phyloP scores from a whole-genome alignment of 2,329 filamentous ascomycete species.

The Sporothrix curviconia region DNA sequence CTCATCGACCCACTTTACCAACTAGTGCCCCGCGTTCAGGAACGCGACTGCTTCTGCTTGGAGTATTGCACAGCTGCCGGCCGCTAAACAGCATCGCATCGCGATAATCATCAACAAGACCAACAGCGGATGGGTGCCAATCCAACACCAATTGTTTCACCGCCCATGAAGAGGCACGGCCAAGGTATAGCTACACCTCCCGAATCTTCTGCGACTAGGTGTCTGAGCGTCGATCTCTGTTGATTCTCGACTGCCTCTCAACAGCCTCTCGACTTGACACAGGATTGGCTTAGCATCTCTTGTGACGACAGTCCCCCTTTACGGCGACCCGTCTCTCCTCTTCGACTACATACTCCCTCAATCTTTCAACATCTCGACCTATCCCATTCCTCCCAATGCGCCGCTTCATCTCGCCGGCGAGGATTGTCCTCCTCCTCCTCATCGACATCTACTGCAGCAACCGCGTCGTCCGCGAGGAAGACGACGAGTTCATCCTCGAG shows the following conservation, averaged over 20 bases:
- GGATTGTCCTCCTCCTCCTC: constrained; percentile 74
- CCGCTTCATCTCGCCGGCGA: constrained; percentile 31
- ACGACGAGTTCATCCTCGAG: constrained; percentile 36
- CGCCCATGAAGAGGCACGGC: no score
- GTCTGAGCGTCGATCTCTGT: not conserved
- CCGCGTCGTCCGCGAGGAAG: constrained; percentile 35
- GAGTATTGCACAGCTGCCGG: not conserved
- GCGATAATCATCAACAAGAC: not conserved
- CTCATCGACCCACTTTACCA: no score
- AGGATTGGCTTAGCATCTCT: no score
- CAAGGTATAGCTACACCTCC: not conserved
- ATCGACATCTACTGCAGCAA: constrained; percentile 75
- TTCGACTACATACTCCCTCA: not conserved
- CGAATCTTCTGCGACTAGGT: not conserved
- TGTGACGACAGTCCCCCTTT: not conserved
- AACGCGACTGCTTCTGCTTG: not conserved
- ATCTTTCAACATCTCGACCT: not conserved
- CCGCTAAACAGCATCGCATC: not conserved
- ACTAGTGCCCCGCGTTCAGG: constrained; percentile 4
- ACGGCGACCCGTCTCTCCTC: not conserved
- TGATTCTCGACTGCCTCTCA: not conserved
- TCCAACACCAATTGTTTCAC: no score
- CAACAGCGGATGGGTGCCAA: not conserved
- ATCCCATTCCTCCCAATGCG: constrained; percentile 10
- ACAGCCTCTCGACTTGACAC: not conserved